Conservation (phyloP, 106 monocot genomes). For the Xerophyta viscosa region DNA sequence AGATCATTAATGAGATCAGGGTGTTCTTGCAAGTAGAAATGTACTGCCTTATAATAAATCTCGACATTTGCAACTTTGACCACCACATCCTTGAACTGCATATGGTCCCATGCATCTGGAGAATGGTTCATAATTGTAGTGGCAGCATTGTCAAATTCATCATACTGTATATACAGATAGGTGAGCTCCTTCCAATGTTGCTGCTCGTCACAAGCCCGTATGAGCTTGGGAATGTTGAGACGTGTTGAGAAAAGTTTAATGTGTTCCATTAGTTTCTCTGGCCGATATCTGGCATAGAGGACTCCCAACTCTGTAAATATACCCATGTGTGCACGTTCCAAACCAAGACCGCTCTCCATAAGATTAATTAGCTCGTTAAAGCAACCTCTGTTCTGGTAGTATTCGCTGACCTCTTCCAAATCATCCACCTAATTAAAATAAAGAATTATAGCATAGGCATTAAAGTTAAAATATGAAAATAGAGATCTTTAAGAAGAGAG, state of each 20-base stretch:
- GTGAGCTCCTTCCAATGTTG: conserved; percentile 98
- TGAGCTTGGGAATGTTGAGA: conserved; percentile 95
- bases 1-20: conserved; percentile 94
- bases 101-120: conserved; percentile 98
- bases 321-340: conserved; percentile 97
- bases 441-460: too few species aligned
- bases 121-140: conserved; percentile 99
- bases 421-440: conserved; percentile 98
- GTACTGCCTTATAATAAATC: conserved; percentile 97
- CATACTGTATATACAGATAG: conserved; percentile 94
- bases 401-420: conserved; percentile 95
- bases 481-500: neutral
- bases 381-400: conserved; percentile 98
- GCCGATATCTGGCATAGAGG: conserved; percentile 85
- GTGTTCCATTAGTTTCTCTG: conserved; percentile 97
- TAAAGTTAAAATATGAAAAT: too few species aligned
- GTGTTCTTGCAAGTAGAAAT: conserved; percentile 95
- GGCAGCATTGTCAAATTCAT: conserved; percentile 98
- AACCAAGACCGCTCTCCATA: conserved; percentile 98
- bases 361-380: conserved; percentile 93
- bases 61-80: conserved; percentile 97
- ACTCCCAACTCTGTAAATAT: conserved; percentile 98
- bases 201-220: conserved; percentile 89
- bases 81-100: conserved; percentile 95
- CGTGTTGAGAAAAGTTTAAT: conserved; percentile 93